Percentiles rank a stretch among this genome's conserved stretches.
phyloP scores from a whole-genome alignment of 768 basidiomycete species.

The Strobilomyces dryophilus region DNA sequence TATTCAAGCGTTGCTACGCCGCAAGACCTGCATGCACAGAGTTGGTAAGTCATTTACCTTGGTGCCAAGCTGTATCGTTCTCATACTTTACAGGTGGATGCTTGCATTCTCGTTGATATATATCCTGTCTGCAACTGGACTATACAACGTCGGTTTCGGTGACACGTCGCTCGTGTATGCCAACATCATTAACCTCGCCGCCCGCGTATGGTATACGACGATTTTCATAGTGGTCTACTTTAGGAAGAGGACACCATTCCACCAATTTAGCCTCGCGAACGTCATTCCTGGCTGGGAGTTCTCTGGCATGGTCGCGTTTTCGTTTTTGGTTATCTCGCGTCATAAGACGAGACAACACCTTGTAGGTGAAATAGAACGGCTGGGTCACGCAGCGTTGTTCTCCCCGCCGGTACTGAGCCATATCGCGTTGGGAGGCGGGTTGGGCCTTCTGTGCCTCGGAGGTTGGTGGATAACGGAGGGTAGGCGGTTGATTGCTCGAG shows the following conservation, averaged over 20 bases:
- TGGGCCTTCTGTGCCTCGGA: conserved; percentile 25
- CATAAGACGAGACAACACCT: conserved; percentile 17
- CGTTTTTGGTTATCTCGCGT: conserved; percentile 19
- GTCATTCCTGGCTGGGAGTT: conserved; percentile 29
- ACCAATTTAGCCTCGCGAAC: conserved; percentile 11
- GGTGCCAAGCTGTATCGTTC: neutral
- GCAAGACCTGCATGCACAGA: conserved; percentile 64
- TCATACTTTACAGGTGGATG: conserved; percentile 56
- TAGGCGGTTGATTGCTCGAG: conserved; percentile 16
- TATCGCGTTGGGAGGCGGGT: conserved; percentile 22
- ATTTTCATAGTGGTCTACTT: conserved; percentile 50
- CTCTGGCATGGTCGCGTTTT: conserved; percentile 17
- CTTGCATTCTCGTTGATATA: conserved; percentile 69
- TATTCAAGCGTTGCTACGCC: conserved; percentile 73
- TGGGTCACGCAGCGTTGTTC: conserved; percentile 21
- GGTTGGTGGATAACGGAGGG: conserved; percentile 31
- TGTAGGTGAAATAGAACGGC: conserved; percentile 7
- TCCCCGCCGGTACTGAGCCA: conserved; percentile 19
- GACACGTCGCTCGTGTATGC: conserved; percentile 74
- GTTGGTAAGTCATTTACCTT: conserved; percentile 39
- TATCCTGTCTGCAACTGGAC: conserved; percentile 45
- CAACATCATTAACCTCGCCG: conserved; percentile 64
- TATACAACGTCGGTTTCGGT: conserved; percentile 48
- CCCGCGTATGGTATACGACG: conserved; percentile 59
- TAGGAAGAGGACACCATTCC: conserved; percentile 13